A percentile compares a stretch with the other conserved stretches of the same genome.
Conservation (phyloP, 2,329 filamentous ascomycete species). For the Dothistroma septosporum region DNA sequence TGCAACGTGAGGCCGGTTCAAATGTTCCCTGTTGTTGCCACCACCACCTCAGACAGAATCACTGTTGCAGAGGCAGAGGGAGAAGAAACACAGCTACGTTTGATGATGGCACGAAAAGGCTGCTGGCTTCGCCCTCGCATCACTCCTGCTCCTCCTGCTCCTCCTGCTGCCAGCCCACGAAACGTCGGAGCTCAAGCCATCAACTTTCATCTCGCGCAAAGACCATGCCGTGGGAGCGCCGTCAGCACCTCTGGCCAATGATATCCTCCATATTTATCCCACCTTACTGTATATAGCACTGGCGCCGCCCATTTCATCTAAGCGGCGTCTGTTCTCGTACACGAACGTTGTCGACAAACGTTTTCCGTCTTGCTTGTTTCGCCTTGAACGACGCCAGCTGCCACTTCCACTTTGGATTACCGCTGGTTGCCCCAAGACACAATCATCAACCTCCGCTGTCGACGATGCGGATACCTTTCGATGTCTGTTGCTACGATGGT, state of each 20-base stretch:
- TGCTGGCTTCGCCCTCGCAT: background rate
- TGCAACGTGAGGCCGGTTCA: background rate
- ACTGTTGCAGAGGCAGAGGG: background rate
- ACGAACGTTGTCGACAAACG: background rate
- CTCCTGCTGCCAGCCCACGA: background rate
- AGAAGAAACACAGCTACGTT: background rate
- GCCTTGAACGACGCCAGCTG: background rate
- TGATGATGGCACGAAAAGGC: too few relatives aligned
- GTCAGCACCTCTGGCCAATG: background rate
- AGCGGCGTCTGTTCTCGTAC: background rate
- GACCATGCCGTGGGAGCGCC: background rate
- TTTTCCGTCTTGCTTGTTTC: background rate
- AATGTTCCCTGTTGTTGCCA: background rate
- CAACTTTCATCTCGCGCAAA: background rate
- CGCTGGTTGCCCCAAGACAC: background rate
- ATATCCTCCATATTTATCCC: background rate
- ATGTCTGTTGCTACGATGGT: background rate
- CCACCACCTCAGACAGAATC: background rate
- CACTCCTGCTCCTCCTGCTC: background rate
- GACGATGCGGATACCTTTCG: background rate
- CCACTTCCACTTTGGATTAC: background rate
- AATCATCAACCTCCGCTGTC: background rate
- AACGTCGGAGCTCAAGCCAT: background rate
- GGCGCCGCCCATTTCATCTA: background rate
- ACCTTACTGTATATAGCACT: background rate